Base-by-base conservation (phyloP, 305 asterid genomes). In the Coffea humblotiana region DNA sequence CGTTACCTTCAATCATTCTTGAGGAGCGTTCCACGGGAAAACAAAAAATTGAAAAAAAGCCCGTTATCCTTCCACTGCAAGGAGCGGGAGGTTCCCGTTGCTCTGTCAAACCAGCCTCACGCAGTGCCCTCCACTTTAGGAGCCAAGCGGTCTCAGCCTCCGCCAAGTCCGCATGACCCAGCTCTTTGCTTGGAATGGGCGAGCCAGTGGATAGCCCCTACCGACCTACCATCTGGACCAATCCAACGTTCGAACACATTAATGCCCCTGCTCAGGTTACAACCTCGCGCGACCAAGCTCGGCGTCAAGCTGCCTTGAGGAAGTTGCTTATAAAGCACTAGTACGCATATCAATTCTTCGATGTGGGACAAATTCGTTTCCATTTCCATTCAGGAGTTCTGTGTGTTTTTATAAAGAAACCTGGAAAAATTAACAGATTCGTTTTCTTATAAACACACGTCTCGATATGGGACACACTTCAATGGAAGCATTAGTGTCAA, bases 31-130 rank as follows among this genome's bases (percentile, higher is more conserved):
- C 43, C 43, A 29, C 32, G 32, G 32, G 32, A 37, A 37, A 37
- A 37, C 43, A 37, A 37, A 54, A 77, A 27, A 35, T 23, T 1
- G 0, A 37, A 37, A 0, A 35, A 82, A 52, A 32, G 66, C 70
- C 61, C 45, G 83, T 78, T 56, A 47, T 77, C 85, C 82, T 48
- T 54, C 79, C 82, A 77, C 82, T 52, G 82, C 75, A 3, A 0
- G 7, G 76, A 82, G 82, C 25, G 79, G 73, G 76, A 32, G 45
- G 79, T 71, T 32, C 3, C 60, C 81, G 78, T 70, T 77, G 84
- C 84, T 82, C 84, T 82, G 84, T 82, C 64, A 82, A 82, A 13
- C 84, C 84, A 82, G 78, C 75, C 84, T 77, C 21, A 75, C 78
- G 84, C 84, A 0, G 32, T 32, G n/a, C 70, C 81, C 84, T n/a